Evolutionary conservation across 2,329 filamentous ascomycete genomes (phyloP), one percentile per base, ranked within the genome.

Genomic region (Arachnomyces sp.): DNA sequence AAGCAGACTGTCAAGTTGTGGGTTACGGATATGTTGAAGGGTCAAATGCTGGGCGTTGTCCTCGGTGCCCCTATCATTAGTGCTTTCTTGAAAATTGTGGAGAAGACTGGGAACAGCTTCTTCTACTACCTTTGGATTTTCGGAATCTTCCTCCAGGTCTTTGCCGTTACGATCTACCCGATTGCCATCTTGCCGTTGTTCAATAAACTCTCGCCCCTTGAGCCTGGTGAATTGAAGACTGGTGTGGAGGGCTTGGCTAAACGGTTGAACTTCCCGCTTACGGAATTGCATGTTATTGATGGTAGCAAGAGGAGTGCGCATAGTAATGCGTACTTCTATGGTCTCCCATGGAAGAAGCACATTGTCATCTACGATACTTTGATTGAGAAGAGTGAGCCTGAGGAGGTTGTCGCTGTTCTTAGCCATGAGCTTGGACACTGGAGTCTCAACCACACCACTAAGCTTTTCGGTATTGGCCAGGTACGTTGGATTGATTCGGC

Each of bases 111-210:
- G 49, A 85, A 83, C 59, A 78, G 82, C 59, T 98, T 98, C 74
- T 95, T 96, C 74, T 94, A 93, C 70, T 98, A 95, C 63, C 79
- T 98, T 42, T 98, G 90, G 89, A 67, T 92, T 44, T 96, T 98
- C 57, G 82, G 84, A 52, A 80, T 94, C 45, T 81, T 77, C 43
- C 78, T 98, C 31, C 92, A 96, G 67, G 74, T 96, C 47, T 90
- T 92, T 62, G 89, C 86, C 67, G 94, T 95, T 56, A 94, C 92
- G 34, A 84, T 95, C 60, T 98, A 95, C 67, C 92, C 92, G 1
- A 86, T 94, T 55, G 80, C 83, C 47, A 96, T 98, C 52, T 76
- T 95, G 34, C 92, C 92, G 2, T 67, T 98, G 53, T 98, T 98
- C 77, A 98, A 98, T 75, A 98, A 95, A 71, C 78, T 98, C 43